Evolutionary conservation across 306 rosid genomes (phyloP).

Genomic region (Vachellia collinsii): DNA sequence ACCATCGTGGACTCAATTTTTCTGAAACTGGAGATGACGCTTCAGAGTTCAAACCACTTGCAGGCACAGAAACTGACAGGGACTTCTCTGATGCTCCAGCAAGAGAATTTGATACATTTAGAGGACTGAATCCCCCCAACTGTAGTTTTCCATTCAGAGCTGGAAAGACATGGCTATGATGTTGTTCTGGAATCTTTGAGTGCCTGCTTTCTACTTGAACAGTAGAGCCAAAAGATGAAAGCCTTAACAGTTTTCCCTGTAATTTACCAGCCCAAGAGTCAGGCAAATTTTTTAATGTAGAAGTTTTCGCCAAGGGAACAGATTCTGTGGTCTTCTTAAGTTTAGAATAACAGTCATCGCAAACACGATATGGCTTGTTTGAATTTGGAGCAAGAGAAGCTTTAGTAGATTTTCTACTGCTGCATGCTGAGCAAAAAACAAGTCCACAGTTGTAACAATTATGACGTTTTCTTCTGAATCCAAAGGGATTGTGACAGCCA

Average conservation of each 20-base stretch:
- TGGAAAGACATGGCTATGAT: constrained; percentile 57
- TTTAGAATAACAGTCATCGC: constrained; percentile 77
- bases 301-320: constrained; percentile 47
- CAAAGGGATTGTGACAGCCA: constrained; percentile 77
- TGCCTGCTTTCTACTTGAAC: constrained; percentile 55
- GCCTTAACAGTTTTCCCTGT: constrained; percentile 66
- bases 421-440: constrained; percentile 90
- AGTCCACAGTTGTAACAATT: constrained; percentile 97
- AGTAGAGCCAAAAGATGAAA: constrained; percentile 78
- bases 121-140: constrained; percentile 42
- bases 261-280: constrained; percentile 55
- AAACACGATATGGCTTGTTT: constrained; percentile 83
- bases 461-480: constrained; percentile 93
- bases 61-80: constrained; percentile 55
- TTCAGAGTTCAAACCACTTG: constrained; percentile 60
- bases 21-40: constrained; percentile 72
- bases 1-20: constrained; percentile 61
- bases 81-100: constrained; percentile 46
- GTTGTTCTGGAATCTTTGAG: constrained; percentile 54
- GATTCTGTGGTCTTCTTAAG: constrained; percentile 68
- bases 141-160: constrained; percentile 56
- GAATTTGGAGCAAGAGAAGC: constrained; percentile 90
- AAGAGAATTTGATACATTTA: constrained; percentile 53
- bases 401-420: constrained; percentile 76
- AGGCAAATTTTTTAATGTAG: constrained; percentile 45